Base-by-base conservation (phyloP, 1,284 basidiomycete species). In the Salmacisia buchloeana region DNA sequence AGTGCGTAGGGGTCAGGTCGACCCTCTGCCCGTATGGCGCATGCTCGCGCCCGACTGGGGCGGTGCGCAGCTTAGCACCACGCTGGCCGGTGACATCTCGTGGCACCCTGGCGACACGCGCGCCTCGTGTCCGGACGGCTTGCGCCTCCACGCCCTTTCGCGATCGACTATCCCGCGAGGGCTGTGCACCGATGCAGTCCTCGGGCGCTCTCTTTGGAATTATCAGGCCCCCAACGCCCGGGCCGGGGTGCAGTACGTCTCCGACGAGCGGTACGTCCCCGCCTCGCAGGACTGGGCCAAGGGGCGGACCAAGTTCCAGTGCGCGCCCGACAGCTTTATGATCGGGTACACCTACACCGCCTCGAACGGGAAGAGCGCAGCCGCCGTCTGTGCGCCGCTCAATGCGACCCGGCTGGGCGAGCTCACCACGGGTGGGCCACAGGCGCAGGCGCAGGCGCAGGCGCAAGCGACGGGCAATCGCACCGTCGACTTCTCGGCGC, bases 121-220 rank as follows among this genome's bases (percentile, higher is more conserved):
- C 21, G 64, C 64, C 6, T 46, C 41, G 9, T 65, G 64, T 36
- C 64, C 64, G 2, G 64, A 65, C 43, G 64, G 64, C 13, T 35
- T 63, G 36, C 60, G 64, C 21, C 45, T 65, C 2, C 2, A 34
- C 39, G 64, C 38, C 15, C 61, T 65, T 6, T 49, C 34, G 15
- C 57, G 41, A 9, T 15, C 43, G 21, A 21, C 39, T 18, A 36
- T 21, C 23, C 59, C 63, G 7, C 31, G 39, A 7, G 64, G 54
- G 7, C 62, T 65, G 10, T 65, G 64, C 52, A 62, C 64, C 5
- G 64, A 65, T 43, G 64, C 45, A 10, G 15, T 31, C 13, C 52
- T 63, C 27, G 64, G 64, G 4, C n/a, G 64, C 2, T 12, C 38
- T 4, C 25, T 59, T 2, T 65, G 64, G 64, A 33, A 64, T 31